Evolutionary conservation across 2,329 filamentous ascomycete species (phyloP).

Genomic region (Aspergillus thermomutatus): DNA sequence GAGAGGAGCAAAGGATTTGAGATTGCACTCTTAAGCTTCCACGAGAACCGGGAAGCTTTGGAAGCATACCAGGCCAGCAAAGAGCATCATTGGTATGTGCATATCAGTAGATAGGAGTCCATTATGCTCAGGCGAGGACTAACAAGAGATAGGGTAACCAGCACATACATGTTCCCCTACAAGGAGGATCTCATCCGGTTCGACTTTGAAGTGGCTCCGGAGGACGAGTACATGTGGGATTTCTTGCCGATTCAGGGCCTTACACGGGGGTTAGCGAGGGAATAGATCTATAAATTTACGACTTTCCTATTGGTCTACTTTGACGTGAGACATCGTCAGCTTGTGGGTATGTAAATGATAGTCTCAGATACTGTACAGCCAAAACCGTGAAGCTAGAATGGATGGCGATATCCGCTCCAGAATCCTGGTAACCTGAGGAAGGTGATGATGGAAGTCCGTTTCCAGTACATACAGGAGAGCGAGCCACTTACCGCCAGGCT

Average conservation of each 20-base stretch:
- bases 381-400: too few relatives aligned
- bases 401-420: conserved; percentile 46
- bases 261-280: neutral
- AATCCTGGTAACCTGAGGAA: conserved; percentile 47
- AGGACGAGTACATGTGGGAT: conserved; percentile 32
- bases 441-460: too few relatives aligned
- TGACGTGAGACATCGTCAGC: too few relatives aligned
- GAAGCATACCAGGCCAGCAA: conserved; percentile 52
- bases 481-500: conserved; percentile 43
- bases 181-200: conserved; percentile 53
- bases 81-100: conserved; percentile 48
- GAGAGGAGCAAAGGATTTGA: conserved; percentile 54
- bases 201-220: conserved; percentile 48
- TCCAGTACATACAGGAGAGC: too few relatives aligned
- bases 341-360: too few relatives aligned
- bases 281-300: neutral
- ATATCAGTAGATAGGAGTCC: too few relatives aligned
- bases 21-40: conserved; percentile 52
- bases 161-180: conserved; percentile 51
- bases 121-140: neutral
- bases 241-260: neutral
- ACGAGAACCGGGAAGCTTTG: conserved; percentile 45
- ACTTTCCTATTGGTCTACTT: too few relatives aligned
- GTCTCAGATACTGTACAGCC: too few relatives aligned
- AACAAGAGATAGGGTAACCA: conserved; percentile 44